Base-by-base conservation (phyloP, 352 stramenopile genomes). In the Phytophthora pinifolia region DNA sequence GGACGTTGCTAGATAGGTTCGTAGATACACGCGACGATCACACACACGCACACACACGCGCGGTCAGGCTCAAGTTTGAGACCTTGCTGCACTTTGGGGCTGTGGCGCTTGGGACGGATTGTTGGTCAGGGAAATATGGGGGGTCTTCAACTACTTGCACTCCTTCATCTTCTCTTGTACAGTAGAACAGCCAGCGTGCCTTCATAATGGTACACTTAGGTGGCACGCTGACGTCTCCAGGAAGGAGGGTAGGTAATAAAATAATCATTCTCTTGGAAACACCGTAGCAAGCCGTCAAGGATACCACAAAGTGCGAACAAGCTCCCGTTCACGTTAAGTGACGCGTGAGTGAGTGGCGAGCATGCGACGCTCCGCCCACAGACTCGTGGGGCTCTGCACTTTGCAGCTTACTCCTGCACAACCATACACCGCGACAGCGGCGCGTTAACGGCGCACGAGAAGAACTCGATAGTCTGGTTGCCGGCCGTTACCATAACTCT, bases 401-500 rank as follows among this genome's bases (percentile, higher is more conserved):
- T 38, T 54, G 32, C 15, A 27, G 22, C 51, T 70, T 86, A 88
- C 63, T 88, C 75, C 17, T 80, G 67, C 53, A 86, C 74, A 39
- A 80, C 70, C 59, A 89, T 72, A 71, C 79, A 85, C 54, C 75
- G 71, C 48, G 71, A 71, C 4, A 83, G 61, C 9, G 83, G 83
- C 29, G 75, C 79, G 37, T 94, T 94, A 12, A 86, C 78, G n/a
- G 74, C 77, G 54, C 78, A 79, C 20, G 79, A 87, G 62, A 92
- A 94, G 58, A 94, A 89, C 70, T 94, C 83, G 61, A 94, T 71
- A 32, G 83, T 92, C 68, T 94, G 83, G 63, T 94, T 89, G 39
- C 81, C 68, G 6, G 75, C 69, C 25, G 83, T 92, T 12, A 92
- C 65, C 52, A 92, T 67, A 30, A 94, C 82, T 65, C 79, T 64